Conservation (phyloP, 2,329 filamentous ascomycete species). For the Pseudopyricularia javanii region DNA sequence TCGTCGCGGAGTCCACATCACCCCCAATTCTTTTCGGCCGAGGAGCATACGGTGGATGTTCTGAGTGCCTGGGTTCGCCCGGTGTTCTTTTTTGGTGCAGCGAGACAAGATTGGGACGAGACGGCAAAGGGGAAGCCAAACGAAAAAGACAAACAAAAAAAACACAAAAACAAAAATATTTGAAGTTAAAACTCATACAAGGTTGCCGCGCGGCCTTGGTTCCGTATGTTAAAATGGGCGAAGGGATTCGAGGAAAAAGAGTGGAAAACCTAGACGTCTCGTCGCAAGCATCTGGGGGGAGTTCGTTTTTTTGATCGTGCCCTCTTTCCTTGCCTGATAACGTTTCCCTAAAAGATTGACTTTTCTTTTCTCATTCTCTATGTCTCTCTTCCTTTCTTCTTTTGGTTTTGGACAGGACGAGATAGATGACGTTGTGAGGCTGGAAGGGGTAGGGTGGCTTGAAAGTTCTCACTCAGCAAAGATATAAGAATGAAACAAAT, state of each 20-base stretch:
- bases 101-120: background rate
- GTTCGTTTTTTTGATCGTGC: background rate
- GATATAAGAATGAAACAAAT: too few relatives aligned
- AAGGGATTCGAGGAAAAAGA: background rate
- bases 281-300: slow-evolving; percentile 1
- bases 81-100: background rate
- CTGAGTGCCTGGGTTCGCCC: background rate
- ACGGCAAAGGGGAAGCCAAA: background rate
- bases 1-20: background rate
- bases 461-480: too few relatives aligned
- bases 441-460: too few relatives aligned
- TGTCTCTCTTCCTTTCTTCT: background rate
- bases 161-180: background rate
- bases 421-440: background rate
- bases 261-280: slow-evolving; percentile 3
- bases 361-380: background rate
- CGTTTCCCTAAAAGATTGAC: background rate
- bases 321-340: background rate
- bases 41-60: background rate
- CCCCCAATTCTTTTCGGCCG: background rate
- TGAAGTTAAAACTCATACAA: background rate
- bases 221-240: background rate
- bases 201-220: background rate
- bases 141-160: slow-evolving; percentile 2
- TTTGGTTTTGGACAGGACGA: background rate